Evolutionary conservation across 495 filamentous ascomycete genomes (phyloP).

Genomic region (Echria macrotheca): DNA sequence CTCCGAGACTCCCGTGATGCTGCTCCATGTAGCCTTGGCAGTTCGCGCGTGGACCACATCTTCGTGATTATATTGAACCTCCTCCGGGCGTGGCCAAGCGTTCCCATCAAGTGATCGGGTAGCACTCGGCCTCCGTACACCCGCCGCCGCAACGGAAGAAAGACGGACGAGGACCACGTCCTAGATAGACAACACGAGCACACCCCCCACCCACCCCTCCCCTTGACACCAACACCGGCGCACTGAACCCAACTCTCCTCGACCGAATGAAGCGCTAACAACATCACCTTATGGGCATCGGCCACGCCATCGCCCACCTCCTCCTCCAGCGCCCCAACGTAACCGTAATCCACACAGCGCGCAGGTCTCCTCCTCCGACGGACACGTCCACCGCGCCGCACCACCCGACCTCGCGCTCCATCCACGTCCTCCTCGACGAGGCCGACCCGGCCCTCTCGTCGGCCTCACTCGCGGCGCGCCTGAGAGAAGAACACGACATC

Average conservation of each 20-base stretch:
- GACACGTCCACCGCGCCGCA: slow-evolving; percentile 24
- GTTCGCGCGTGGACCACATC: too few species aligned
- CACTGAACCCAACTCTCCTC: too few species aligned
- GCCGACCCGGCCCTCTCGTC: slow-evolving; percentile 25
- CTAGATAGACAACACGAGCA: too few species aligned
- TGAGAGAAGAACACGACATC: slow-evolving; percentile 22
- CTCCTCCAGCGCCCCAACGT: slow-evolving; percentile 40
- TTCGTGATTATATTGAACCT: too few species aligned
- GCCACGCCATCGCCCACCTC: slow-evolving; percentile 32
- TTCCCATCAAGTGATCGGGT: too few species aligned
- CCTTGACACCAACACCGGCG: not conserved
- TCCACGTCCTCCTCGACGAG: slow-evolving; percentile 29
- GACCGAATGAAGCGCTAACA: not conserved
- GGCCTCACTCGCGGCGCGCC: slow-evolving; percentile 21
- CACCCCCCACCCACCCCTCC: too few species aligned
- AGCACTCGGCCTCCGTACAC: too few species aligned
- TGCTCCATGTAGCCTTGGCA: too few species aligned
- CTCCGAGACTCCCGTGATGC: too few species aligned
- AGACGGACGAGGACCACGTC: too few species aligned
- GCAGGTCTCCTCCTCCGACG: slow-evolving; percentile 31
- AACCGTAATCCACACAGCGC: slow-evolving; percentile 45
- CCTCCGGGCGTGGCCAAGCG: too few species aligned
- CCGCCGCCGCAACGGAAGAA: too few species aligned
- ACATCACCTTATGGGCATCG: slow-evolving; percentile 35
- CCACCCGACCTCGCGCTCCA: slow-evolving; percentile 30